These are phyloP conservation scores for Penicillium sp. DNA, from an alignment of 2,329 filamentous ascomycete species.

Conservation along the genomic window DNA sequence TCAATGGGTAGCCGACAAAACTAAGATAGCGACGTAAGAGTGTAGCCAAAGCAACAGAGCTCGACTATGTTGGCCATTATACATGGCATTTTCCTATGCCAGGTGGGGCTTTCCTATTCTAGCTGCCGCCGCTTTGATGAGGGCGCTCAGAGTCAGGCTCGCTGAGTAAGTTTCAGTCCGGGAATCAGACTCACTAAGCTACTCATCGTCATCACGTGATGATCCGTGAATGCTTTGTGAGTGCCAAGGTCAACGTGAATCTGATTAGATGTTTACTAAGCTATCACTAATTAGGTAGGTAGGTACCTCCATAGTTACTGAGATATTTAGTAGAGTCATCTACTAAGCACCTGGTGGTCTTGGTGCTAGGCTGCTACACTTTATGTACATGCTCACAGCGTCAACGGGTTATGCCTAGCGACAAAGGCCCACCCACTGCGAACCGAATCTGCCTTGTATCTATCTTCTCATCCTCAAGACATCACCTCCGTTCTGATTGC, in stretches of 20 bases:
- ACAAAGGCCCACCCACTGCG: no score
- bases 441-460: no score
- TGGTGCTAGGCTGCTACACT: no score
- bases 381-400: no score
- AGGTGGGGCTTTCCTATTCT: slow-evolving; percentile 18
- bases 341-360: slow-evolving; percentile 15
- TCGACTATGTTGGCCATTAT: no score
- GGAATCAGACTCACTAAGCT: slow-evolving; percentile 15
- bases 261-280: slow-evolving; percentile 7
- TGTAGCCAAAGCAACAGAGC: no score
- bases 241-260: slow-evolving; percentile 5
- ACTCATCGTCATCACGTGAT: slow-evolving; percentile 13
- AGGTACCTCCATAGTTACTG: slow-evolving; percentile 7
- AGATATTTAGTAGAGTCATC: slow-evolving; percentile 17
- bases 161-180: slow-evolving; percentile 21
- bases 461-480: no score
- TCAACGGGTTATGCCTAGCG: no score
- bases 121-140: slow-evolving; percentile 22
- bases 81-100: slow-evolving; percentile 10
- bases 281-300: slow-evolving; percentile 7
- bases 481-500: no score
- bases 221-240: slow-evolving; percentile 15
- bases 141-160: slow-evolving; percentile 21
- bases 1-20: neutral
- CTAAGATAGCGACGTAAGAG: no score